phyloP scores from a whole-genome alignment of 768 basidiomycete species.

The Lactarius akahatsu region DNA sequence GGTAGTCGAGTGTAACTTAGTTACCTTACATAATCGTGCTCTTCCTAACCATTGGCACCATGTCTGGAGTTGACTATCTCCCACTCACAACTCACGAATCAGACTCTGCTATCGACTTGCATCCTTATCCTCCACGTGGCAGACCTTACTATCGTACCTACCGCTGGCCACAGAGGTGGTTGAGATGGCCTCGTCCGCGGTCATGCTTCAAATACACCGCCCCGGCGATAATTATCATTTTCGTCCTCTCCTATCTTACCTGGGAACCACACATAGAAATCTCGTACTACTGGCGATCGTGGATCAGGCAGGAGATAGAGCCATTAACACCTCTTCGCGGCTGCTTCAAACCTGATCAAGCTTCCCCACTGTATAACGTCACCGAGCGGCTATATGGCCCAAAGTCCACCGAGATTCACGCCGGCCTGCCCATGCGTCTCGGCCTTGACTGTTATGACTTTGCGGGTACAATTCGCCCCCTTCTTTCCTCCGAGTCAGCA shows the following conservation, averaged over 20 bases:
- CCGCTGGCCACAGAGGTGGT: not conserved
- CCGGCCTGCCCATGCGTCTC: slow-evolving; percentile 73
- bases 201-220: slow-evolving; percentile 22
- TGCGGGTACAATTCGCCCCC: slow-evolving; percentile 66
- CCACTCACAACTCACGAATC: slow-evolving; percentile 6
- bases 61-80: slow-evolving; percentile 5
- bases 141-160: not conserved
- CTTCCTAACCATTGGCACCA: not conserved
- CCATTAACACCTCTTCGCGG: slow-evolving; percentile 60
- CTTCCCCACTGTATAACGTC: slow-evolving; percentile 68
- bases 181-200: slow-evolving; percentile 14
- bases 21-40: not conserved
- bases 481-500: not conserved
- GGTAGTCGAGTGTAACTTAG: not conserved
- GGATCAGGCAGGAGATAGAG: slow-evolving; percentile 75
- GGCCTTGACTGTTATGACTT: slow-evolving; percentile 93
- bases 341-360: slow-evolving; percentile 65
- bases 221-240: slow-evolving; percentile 26
- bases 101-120: slow-evolving; percentile 1
- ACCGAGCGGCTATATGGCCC: slow-evolving; percentile 62
- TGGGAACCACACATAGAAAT: slow-evolving; percentile 89
- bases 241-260: slow-evolving; percentile 27
- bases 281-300: slow-evolving; percentile 70
- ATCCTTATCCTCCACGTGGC: slow-evolving; percentile 11
- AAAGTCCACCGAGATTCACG: slow-evolving; percentile 68